Percentiles rank a stretch among this genome's conserved stretches.
Evolutionary conservation across 148 eudicot genomes (phyloP).

Genomic region (Camellia sinensis): DNA sequence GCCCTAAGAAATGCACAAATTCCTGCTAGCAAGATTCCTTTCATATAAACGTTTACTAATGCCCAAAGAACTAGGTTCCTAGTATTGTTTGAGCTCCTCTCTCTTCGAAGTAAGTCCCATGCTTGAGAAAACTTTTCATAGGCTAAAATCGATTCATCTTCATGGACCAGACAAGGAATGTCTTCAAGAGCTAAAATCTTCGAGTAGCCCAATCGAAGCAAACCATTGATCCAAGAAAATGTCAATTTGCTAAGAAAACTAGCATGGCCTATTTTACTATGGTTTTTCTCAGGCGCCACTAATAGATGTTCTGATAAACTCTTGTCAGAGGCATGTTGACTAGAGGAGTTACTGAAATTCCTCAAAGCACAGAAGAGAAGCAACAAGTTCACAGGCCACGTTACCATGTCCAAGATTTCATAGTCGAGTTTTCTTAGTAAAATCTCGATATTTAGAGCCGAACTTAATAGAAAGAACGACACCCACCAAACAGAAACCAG

Average conservation of each 20-base stretch:
- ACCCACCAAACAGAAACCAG: slow-evolving; percentile 46
- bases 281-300: slow-evolving; percentile 16
- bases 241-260: slow-evolving; percentile 35
- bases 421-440: slow-evolving; percentile 18
- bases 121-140: slow-evolving; percentile 35
- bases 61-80: slow-evolving; percentile 28
- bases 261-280: slow-evolving; percentile 18
- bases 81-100: slow-evolving; percentile 3
- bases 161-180: slow-evolving; percentile 44
- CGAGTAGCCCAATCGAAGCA: slow-evolving; percentile 43
- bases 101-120: slow-evolving; percentile 30
- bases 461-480: slow-evolving; percentile 37
- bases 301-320: slow-evolving; percentile 44
- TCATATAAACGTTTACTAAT: slow-evolving; percentile 38
- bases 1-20: slow-evolving; percentile 37
- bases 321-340: slow-evolving; percentile 2
- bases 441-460: slow-evolving; percentile 31
- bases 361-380: slow-evolving; percentile 41
- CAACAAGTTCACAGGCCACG: slow-evolving; percentile 47
- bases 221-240: slow-evolving; percentile 57
- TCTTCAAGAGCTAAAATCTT: slow-evolving; percentile 46
- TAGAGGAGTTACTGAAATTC: slow-evolving; percentile 12
- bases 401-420: slow-evolving; percentile 23
- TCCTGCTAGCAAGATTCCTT: slow-evolving; percentile 40
- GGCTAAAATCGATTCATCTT: slow-evolving; percentile 51